Conservation (phyloP, 352 stramenopile genomes). For the Globisporangium okanoganense region DNA sequence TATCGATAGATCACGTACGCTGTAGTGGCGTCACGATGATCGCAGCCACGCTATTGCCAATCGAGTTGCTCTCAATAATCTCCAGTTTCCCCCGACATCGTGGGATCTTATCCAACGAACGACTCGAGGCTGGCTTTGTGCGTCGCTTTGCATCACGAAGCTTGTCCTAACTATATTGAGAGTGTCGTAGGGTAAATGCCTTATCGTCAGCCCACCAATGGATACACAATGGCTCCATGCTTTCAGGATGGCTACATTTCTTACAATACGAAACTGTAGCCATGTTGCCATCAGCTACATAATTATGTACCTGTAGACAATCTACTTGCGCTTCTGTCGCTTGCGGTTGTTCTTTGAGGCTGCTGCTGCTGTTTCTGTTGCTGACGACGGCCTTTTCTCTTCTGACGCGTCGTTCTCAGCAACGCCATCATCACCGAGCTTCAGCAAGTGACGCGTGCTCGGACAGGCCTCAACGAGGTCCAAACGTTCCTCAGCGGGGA, state of each 20-base stretch:
- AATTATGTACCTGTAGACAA: not conserved
- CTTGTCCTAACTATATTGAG: not conserved
- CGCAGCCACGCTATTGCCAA: too few species aligned
- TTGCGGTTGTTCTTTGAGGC: not conserved
- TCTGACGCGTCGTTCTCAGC: slow-evolving; percentile 7
- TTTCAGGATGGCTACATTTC: not conserved
- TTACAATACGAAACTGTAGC: not conserved
- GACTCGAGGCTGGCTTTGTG: too few species aligned
- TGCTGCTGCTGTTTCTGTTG: not conserved
- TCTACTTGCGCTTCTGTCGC: slow-evolving; percentile 1
- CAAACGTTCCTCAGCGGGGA: slow-evolving; percentile 69
- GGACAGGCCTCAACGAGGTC: slow-evolving; percentile 56
- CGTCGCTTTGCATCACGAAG: too few species aligned
- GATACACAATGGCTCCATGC: not conserved
- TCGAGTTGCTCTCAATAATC: too few species aligned
- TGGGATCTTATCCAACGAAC: too few species aligned
- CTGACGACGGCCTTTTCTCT: not conserved
- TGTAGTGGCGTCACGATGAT: too few species aligned
- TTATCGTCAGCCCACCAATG: not conserved
- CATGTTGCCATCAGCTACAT: not conserved
- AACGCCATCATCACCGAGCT: not conserved
- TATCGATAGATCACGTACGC: slow-evolving; percentile 1
- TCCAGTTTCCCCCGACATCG: too few species aligned
- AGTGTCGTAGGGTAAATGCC: not conserved
- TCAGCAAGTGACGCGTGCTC: slow-evolving; percentile 66